phyloP scores from a whole-genome alignment of 768 basidiomycete species.

The Scleroderma bovista region DNA sequence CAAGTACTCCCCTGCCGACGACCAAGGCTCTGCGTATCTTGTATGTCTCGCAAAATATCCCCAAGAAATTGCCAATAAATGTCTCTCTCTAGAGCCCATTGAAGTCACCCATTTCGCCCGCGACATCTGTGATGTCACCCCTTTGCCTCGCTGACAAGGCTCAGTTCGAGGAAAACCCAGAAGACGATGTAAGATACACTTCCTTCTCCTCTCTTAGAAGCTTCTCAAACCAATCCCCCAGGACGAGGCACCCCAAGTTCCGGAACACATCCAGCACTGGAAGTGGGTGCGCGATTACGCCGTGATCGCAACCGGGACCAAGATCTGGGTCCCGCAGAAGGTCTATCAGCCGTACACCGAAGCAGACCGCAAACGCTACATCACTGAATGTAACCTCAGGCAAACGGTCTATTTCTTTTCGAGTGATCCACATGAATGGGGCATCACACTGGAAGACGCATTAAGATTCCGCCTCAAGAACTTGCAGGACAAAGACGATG shows the following conservation, averaged over 20 bases:
- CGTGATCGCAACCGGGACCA: slow-evolving; percentile 23
- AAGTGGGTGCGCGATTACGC: slow-evolving; percentile 11
- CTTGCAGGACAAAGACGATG: slow-evolving; percentile 53
- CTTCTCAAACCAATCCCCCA: slow-evolving; percentile 6
- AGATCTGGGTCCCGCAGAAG: slow-evolving; percentile 60
- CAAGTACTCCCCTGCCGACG: no score
- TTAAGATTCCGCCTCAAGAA: slow-evolving; percentile 53
- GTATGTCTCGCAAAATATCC: not conserved
- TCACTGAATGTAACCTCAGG: slow-evolving; percentile 62
- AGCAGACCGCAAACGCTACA: slow-evolving; percentile 71
- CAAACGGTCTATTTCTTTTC: slow-evolving; percentile 59
- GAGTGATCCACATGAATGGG: slow-evolving; percentile 48
- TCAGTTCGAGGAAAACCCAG: not conserved
- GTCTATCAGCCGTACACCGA: slow-evolving; percentile 76
- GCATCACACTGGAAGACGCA: slow-evolving; percentile 61
- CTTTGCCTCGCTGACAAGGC: not conserved
- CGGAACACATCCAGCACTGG: slow-evolving; percentile 27
- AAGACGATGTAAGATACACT: slow-evolving; percentile 11
- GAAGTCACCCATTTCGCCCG: not conserved
- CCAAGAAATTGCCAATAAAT: not conserved
- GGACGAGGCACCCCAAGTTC: slow-evolving; percentile 16
- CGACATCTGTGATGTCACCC: not conserved
- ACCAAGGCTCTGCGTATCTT: not conserved
- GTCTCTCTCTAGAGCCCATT: not conserved
- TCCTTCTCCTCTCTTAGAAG: not conserved